Base-by-base conservation (phyloP, 2,329 filamentous ascomycete species). In the Monilinia fructicola region DNA sequence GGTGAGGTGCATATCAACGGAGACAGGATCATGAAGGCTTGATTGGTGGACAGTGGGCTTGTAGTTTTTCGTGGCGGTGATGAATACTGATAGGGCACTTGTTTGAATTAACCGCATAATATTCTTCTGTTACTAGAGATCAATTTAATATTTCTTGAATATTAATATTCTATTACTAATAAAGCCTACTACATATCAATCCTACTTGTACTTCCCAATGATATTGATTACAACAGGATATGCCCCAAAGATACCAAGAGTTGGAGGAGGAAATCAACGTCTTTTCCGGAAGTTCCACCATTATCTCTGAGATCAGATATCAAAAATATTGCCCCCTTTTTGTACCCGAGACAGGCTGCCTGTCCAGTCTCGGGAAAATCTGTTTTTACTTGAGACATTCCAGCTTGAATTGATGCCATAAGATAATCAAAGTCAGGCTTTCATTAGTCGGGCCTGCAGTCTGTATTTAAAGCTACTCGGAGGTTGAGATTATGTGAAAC, bases 371-470 rank as follows among this genome's bases (percentile, higher is more conserved):
- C 44, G 16, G 16, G 35, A 50, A 21, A 2, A 0, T 54, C 4
- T 54, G 35, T 54, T 26, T 42, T 54, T n/a, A 54, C n/a, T 16
- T 54, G 38, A 63, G 48, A 63, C 60, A 63, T 42, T 31, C 3
- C 60, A 63, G 60, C 60, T 54, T 35, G n/a, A 14, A 6, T 50
- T 5, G 21, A 21, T 38, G 58, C 44, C 16, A 16, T 35, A 11
- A 23, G 58, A 50, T 26, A 23, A 1, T 26, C 14, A 16, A n/a
- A 61, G 16, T 14, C 50, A 21, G 10, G 16, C 4, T 21, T 26
- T 16, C 4, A 38, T 50, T 38, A 26, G 21, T 40, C 7, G n/a
- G 21, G 2, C 26, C 35, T 21, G 9, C 4, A 38, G n/a, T 10
- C 14, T 38, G 38, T 11, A 54, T 4, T 42, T 48, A 21, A 9